These are phyloP conservation scores for Psidium friedrichsthalianum DNA, from an alignment of 345 rosid species.

Conservation along the genomic window DNA sequence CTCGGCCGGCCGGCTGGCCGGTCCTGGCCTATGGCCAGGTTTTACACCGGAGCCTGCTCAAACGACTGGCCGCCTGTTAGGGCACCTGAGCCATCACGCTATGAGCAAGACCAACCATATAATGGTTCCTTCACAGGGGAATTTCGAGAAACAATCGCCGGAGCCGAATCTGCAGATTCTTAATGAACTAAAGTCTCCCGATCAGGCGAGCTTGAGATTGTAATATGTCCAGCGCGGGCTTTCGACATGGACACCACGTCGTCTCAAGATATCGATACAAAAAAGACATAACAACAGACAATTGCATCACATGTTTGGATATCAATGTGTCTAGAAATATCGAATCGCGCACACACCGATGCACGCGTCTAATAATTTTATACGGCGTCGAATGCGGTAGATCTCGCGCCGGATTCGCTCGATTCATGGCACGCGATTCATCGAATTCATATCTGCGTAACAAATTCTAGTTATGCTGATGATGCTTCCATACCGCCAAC, in stretches of 20 bases:
- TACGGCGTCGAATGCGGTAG: background rate
- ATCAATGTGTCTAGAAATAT: background rate
- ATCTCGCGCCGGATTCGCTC: background rate
- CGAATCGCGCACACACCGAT: background rate
- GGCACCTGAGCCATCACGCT: background rate
- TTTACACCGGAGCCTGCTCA: background rate
- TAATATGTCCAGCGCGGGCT: accelerated
- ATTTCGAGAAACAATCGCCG: no score
- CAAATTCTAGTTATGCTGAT: background rate
- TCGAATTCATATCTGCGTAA: background rate
- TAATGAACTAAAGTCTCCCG: no score
- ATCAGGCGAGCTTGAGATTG: background rate
- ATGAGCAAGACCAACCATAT: no score
- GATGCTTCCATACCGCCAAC: background rate
- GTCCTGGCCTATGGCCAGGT: background rate
- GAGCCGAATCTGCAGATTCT: no score
- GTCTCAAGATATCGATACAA: background rate
- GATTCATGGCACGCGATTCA: background rate
- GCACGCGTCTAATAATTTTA: background rate
- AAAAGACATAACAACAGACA: background rate
- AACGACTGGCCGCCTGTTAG: background rate
- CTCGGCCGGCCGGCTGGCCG: no score
- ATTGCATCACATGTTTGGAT: background rate
- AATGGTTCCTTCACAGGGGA: no score
- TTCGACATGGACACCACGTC: background rate